Conservation (phyloP, 768 basidiomycete genomes). For the Amanita molliuscula region DNA sequence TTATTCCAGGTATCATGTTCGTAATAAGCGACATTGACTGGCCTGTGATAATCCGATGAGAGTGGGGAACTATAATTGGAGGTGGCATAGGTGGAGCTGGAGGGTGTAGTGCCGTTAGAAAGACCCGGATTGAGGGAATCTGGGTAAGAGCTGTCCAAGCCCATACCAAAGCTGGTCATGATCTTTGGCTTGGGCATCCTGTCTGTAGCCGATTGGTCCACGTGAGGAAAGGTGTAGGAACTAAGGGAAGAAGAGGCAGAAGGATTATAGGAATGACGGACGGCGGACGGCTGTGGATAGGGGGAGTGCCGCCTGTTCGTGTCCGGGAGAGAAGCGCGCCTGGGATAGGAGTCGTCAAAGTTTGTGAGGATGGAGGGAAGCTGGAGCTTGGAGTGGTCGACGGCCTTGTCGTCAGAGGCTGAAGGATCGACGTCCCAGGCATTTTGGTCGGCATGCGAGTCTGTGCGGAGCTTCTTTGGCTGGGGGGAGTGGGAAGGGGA, state of each 20-base stretch:
- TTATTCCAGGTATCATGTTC: slow-evolving; percentile 47
- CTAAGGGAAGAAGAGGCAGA: slow-evolving; percentile 32
- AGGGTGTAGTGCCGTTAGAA: slow-evolving; percentile 41
- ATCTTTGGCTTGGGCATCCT: slow-evolving; percentile 32
- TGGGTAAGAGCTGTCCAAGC: slow-evolving; percentile 24
- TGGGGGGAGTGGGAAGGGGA: slow-evolving; percentile 48
- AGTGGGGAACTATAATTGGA: slow-evolving; percentile 35
- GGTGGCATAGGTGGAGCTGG: slow-evolving; percentile 38
- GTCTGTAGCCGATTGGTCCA: slow-evolving; percentile 27
- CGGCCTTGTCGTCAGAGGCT: slow-evolving; percentile 28
- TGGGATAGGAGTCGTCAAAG: slow-evolving; percentile 51
- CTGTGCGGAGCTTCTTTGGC: slow-evolving; percentile 37
- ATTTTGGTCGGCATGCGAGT: slow-evolving; percentile 18
- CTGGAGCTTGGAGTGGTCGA: slow-evolving; percentile 47
- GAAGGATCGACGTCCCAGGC: slow-evolving; percentile 25
- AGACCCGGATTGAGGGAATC: slow-evolving; percentile 38
- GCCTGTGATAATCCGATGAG: slow-evolving; percentile 36
- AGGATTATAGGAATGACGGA: slow-evolving; percentile 39
- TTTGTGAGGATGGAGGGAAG: slow-evolving; percentile 67
- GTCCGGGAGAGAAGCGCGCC: slow-evolving; percentile 59
- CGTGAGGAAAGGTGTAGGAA: slow-evolving; percentile 46
- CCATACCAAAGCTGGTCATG: slow-evolving; percentile 36
- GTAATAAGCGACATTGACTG: slow-evolving; percentile 31
- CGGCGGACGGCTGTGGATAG: slow-evolving; percentile 34
- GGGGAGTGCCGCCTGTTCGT: slow-evolving; percentile 41